A percentile compares a stretch with the other conserved stretches of the same genome.
Evolutionary conservation across 2,329 filamentous ascomycete species (phyloP).

Genomic region (Phymatotrichopsis omnivora): DNA sequence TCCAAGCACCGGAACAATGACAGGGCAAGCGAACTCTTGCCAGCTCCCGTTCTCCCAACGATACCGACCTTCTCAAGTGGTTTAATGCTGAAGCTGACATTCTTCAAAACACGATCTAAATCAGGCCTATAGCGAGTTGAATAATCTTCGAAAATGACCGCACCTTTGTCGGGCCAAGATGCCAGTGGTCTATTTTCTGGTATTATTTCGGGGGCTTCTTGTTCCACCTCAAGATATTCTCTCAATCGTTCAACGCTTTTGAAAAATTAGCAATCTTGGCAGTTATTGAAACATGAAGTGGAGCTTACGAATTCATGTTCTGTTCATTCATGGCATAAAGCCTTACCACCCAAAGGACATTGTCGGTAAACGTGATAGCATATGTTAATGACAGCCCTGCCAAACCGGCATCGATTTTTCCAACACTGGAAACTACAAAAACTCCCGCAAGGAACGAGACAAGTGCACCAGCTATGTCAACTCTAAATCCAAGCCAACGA

Average conservation of each 20-base stretch:
- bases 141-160: slow-evolving; percentile 81
- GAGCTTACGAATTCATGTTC: slow-evolving; percentile 87
- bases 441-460: slow-evolving; percentile 89
- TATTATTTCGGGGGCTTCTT: slow-evolving; percentile 71
- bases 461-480: slow-evolving; percentile 79
- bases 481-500: slow-evolving; percentile 87
- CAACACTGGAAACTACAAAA: slow-evolving; percentile 77
- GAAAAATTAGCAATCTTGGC: not conserved
- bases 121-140: slow-evolving; percentile 81
- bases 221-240: slow-evolving; percentile 92
- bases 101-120: slow-evolving; percentile 67
- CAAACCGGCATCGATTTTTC: slow-evolving; percentile 75
- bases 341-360: slow-evolving; percentile 90
- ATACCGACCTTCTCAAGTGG: slow-evolving; percentile 90
- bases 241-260: slow-evolving; percentile 77
- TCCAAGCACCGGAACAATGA: slow-evolving; percentile 91
- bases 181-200: slow-evolving; percentile 65
- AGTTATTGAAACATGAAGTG: slow-evolving; percentile 4
- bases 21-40: slow-evolving; percentile 88
- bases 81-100: slow-evolving; percentile 75
- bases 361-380: slow-evolving; percentile 93
- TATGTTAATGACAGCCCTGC: slow-evolving; percentile 92
- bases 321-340: slow-evolving; percentile 93
- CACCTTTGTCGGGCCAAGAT: slow-evolving; percentile 77
- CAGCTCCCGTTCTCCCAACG: slow-evolving; percentile 87